Evolutionary conservation across 768 basidiomycete genomes (phyloP).

Genomic region (Trametes elegans): DNA sequence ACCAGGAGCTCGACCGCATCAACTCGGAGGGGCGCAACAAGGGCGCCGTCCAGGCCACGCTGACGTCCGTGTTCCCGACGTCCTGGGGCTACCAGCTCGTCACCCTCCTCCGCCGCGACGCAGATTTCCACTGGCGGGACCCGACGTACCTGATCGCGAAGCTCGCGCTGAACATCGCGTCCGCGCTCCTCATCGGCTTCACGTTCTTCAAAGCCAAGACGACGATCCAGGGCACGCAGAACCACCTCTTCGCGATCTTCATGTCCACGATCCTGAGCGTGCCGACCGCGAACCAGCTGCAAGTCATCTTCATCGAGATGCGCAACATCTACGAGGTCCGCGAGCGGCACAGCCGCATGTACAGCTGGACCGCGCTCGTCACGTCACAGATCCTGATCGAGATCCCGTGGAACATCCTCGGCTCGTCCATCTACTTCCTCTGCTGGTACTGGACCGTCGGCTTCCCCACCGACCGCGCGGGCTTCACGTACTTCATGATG

Average conservation of each 20-base stretch:
- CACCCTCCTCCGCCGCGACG: slow-evolving; percentile 33
- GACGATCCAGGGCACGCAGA: slow-evolving; percentile 40
- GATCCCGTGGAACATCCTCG: slow-evolving; percentile 42
- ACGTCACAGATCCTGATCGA: slow-evolving; percentile 39
- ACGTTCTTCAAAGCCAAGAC: slow-evolving; percentile 39
- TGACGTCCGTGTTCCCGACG: slow-evolving; percentile 35
- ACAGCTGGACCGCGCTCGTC: slow-evolving; percentile 38
- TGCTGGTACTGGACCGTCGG: slow-evolving; percentile 53
- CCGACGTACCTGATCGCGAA: slow-evolving; percentile 41
- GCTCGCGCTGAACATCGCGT: slow-evolving; percentile 33
- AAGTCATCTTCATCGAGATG: slow-evolving; percentile 39
- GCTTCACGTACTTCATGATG: slow-evolving; percentile 39
- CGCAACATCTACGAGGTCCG: slow-evolving; percentile 41
- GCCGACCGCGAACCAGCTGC: slow-evolving; percentile 40
- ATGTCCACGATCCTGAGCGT: slow-evolving; percentile 35
- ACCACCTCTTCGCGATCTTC: slow-evolving; percentile 43
- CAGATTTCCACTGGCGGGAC: slow-evolving; percentile 38
- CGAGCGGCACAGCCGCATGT: slow-evolving; percentile 42
- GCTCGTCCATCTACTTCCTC: slow-evolving; percentile 40
- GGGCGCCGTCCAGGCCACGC: slow-evolving; percentile 23
- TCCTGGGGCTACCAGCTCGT: slow-evolving; percentile 38
- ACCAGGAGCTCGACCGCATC: slow-evolving; percentile 43
- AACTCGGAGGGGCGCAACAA: slow-evolving; percentile 37
- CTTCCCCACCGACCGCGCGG: slow-evolving; percentile 36
- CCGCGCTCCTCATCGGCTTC: slow-evolving; percentile 41